Evolutionary conservation across 2,329 filamentous ascomycete genomes (phyloP).

Genomic region (Pseudogymnoascus sp.): DNA sequence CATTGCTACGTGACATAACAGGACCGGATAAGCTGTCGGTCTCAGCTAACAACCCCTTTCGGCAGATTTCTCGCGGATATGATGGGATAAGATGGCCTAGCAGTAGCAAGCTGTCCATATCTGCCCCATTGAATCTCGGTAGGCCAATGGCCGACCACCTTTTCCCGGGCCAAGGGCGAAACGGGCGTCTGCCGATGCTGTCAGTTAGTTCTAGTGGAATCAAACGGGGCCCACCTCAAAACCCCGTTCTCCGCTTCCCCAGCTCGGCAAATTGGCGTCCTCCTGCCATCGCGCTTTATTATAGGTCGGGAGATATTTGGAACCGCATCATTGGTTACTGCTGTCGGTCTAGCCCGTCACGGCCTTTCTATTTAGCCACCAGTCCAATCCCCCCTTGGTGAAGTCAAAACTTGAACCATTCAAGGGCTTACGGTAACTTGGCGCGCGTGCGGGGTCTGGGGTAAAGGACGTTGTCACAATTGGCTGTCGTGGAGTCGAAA

Average conservation of each 20-base stretch:
- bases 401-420: background rate
- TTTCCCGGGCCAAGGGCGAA: background rate
- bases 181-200: background rate
- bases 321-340: background rate
- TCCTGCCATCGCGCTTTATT: background rate
- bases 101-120: background rate
- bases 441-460: constrained; percentile 5
- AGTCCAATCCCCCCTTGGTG: background rate
- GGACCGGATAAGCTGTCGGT: background rate
- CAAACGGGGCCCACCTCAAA: background rate
- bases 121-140: background rate
- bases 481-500: background rate
- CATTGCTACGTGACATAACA: background rate
- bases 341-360: background rate
- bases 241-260: background rate
- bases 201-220: background rate
- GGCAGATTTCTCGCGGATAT: background rate
- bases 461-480: background rate
- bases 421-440: background rate
- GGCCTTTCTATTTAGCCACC: background rate
- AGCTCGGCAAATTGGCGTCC: background rate
- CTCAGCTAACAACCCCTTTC: background rate
- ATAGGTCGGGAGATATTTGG: background rate
- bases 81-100: background rate
- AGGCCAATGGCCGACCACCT: background rate